These are phyloP conservation scores for Cytidiella melzeri DNA, from an alignment of 768 basidiomycete species.

Conservation along the genomic window DNA sequence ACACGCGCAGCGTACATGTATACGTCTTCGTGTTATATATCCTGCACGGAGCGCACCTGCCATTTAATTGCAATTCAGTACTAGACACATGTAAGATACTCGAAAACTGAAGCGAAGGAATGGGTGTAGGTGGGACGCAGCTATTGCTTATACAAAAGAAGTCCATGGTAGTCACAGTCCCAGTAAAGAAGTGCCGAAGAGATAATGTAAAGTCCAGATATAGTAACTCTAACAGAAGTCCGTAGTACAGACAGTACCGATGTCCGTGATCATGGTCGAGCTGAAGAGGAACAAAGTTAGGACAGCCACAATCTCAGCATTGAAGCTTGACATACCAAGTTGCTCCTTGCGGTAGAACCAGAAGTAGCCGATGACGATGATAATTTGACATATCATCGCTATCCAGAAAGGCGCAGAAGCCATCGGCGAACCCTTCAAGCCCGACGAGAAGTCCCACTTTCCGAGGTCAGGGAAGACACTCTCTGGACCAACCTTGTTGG, in stretches of 20 bases:
- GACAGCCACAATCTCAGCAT: not conserved
- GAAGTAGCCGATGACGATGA: slow-evolving; percentile 90
- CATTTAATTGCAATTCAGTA: slow-evolving; percentile 11
- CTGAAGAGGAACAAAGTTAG: slow-evolving; percentile 13
- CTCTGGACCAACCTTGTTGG: slow-evolving; percentile 82
- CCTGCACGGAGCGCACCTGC: slow-evolving; percentile 7
- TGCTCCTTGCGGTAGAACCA: slow-evolving; percentile 98
- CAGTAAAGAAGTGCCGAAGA: slow-evolving; percentile 20
- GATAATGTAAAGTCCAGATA: slow-evolving; percentile 24
- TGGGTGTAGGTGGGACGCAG: slow-evolving; percentile 14
- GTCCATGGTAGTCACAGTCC: slow-evolving; percentile 25
- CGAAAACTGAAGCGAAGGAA: slow-evolving; percentile 21
- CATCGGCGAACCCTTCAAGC: slow-evolving; percentile 74
- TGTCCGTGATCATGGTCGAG: slow-evolving; percentile 29
- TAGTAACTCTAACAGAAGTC: slow-evolving; percentile 16
- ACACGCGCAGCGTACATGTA: no score
- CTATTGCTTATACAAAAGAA: slow-evolving; percentile 19
- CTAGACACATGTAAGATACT: slow-evolving; percentile 10
- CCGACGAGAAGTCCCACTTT: slow-evolving; percentile 80
- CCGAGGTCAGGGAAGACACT: slow-evolving; percentile 90
- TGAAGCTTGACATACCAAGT: slow-evolving; percentile 46
- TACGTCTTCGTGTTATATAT: no score
- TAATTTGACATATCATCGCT: slow-evolving; percentile 68
- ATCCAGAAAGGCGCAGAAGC: slow-evolving; percentile 86
- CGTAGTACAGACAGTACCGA: slow-evolving; percentile 3